These are phyloP conservation scores for Cystobasidium pallidum DNA, from an alignment of 1,284 basidiomycete species.

Conservation along the genomic window DNA sequence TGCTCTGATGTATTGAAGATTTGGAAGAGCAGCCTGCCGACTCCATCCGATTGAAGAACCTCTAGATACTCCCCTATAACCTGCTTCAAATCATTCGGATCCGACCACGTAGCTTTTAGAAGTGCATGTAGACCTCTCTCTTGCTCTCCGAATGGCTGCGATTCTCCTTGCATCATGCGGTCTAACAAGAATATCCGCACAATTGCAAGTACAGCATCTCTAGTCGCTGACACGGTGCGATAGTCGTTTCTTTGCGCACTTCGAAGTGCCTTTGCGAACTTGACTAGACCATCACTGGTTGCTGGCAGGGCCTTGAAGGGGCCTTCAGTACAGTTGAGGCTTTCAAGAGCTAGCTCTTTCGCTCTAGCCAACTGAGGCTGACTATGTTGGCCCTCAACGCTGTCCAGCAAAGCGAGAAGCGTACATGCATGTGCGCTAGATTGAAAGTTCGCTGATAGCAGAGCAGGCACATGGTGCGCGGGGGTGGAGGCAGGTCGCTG, in stretches of 20 bases:
- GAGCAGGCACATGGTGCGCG: conserved; percentile 28
- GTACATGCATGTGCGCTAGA: not conserved
- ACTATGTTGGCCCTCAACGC: not conserved
- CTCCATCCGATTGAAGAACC: not conserved
- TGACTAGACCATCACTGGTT: not conserved
- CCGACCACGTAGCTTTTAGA: conserved; percentile 27
- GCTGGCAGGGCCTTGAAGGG: conserved; percentile 11
- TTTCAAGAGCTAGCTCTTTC: conserved; percentile 18
- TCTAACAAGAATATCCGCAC: conserved; percentile 4
- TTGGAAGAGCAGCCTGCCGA: not conserved
- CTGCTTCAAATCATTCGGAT: conserved; percentile 7
- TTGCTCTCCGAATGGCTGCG: conserved; percentile 14
- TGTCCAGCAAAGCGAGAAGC: not conserved
- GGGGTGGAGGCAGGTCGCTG: conserved; percentile 23
- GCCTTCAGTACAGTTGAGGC: conserved; percentile 13
- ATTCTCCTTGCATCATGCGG: not conserved
- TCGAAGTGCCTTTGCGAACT: conserved; percentile 11
- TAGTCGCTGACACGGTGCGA: conserved; percentile 20
- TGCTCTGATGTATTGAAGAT: not conserved
- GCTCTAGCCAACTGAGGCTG: not conserved
- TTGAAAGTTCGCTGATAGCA: conserved; percentile 22
- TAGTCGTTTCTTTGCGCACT: conserved; percentile 23
- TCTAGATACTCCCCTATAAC: conserved; percentile 13
- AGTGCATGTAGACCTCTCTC: conserved; percentile 23
- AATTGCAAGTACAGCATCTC: conserved; percentile 17